Base-by-base conservation (phyloP, 2,329 filamentous ascomycete genomes). In the Cercospora sp. region DNA sequence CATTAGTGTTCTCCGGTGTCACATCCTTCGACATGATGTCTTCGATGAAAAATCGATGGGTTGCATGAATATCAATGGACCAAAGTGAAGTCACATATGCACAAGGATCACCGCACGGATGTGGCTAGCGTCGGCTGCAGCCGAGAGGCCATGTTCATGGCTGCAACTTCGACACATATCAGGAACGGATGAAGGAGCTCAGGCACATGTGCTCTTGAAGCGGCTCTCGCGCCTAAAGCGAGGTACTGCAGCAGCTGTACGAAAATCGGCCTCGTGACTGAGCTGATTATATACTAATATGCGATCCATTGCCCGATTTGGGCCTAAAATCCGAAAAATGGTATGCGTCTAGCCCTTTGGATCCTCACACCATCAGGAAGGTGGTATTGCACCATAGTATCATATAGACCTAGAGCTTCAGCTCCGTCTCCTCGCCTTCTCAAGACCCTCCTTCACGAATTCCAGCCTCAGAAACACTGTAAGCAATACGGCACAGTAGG, bases 241-340 rank as follows among this genome's bases (percentile, higher is more conserved):
- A 36, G 31, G 31, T 20, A 36, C 55, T 31, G 36, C 16, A n/a
- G 36, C 28, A 33, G 30, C 55, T 59, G 31, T 36, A 59, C 55
- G 55, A 59, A n/a, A 31, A 31, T 59, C 9, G 30, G n/a, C 23
- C 55, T 31, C 30, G 55, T 59, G 55, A 59, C 55, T 59, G 55
- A 31, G 55, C n/a, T 10, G n/a, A 20, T 23, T 62, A 28, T 31
- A 62, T 62, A 48, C 28, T 31, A 5, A 48, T 62, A 48, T 62
- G 60, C 36, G 60, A 62, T 42, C 26, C 16, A 48, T 48, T 62
- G 60, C 60, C 42, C 42, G 28, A 62, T 62, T 48, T 48, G 60
- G 60, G 36, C 42, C 60, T 16, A 45, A 31, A 30, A 20, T 48
- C 60, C 60, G 40, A 30, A 20, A 62, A 28, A 0, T 28, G 33